Conservation (phyloP, 495 filamentous ascomycete genomes). For the Hypoxylon cercidicola region DNA sequence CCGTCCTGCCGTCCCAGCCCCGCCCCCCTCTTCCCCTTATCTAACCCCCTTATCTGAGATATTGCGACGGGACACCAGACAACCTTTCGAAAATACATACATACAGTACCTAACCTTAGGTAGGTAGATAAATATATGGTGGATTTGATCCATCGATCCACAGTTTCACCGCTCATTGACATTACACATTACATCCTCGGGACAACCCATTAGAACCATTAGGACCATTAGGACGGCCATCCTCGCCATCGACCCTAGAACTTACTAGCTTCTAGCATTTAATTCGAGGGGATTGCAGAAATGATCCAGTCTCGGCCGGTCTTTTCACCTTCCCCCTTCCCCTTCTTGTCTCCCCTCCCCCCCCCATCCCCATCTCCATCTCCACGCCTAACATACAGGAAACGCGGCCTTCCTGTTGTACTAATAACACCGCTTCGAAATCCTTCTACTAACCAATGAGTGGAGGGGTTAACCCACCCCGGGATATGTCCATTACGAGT, state of each 20-base stretch:
- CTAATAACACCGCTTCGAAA: conserved; percentile 28
- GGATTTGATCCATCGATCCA: conserved; percentile 38
- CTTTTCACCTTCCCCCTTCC: conserved; percentile 38
- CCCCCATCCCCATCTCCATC: conserved; percentile 28
- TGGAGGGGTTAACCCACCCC: conserved; percentile 12
- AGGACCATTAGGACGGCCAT: no score
- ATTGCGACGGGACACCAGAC: conserved; percentile 27
- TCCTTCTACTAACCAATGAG: conserved; percentile 23
- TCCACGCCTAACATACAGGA: conserved; percentile 20
- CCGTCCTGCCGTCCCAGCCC: conserved; percentile 5
- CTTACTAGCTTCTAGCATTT: conserved; percentile 31
- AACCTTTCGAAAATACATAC: conserved; percentile 27
- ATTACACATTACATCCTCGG: conserved; percentile 12
- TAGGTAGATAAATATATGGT: conserved; percentile 5
- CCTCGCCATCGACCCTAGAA: conserved; percentile 1
- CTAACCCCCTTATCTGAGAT: background rate
- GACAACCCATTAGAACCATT: no score
- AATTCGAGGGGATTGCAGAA: conserved; percentile 35
- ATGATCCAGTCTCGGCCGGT: conserved; percentile 42
- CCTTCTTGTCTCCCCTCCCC: conserved; percentile 27
- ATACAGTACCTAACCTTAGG: no score
- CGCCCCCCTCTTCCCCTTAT: background rate
- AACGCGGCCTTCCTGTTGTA: conserved; percentile 9
- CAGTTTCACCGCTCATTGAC: conserved; percentile 43
- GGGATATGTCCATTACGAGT: conserved; percentile 38